phyloP scores from a whole-genome alignment of 495 filamentous ascomycete genomes.

The Eremomyces bilateralis region DNA sequence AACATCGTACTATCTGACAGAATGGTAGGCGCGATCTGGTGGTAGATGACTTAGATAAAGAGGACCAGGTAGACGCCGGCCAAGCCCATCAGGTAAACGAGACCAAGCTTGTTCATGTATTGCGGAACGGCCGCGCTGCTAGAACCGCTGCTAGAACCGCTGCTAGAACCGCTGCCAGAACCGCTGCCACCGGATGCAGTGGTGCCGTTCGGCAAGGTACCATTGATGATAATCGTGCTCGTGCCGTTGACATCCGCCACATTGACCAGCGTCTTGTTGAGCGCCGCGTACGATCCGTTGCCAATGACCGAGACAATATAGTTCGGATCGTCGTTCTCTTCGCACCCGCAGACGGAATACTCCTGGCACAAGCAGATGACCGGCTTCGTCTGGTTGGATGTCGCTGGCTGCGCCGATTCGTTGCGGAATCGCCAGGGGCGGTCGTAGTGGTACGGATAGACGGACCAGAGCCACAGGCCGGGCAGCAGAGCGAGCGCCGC shows the following conservation, averaged over 20 bases:
- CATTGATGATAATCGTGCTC: conserved; percentile 57
- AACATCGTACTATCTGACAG: too few species aligned
- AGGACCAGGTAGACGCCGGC: too few species aligned
- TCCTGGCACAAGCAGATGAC: conserved; percentile 55
- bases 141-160: too few species aligned
- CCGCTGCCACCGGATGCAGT: conserved; percentile 37
- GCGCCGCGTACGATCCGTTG: conserved; percentile 32
- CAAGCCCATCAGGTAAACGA: too few species aligned
- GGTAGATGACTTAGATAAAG: too few species aligned
- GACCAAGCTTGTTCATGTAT: too few species aligned
- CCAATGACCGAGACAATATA: conserved; percentile 42
- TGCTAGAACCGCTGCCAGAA: too few species aligned
- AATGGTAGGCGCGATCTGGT: too few species aligned
- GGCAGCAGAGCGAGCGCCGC: conserved; percentile 36
- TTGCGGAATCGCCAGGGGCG: conserved; percentile 45
- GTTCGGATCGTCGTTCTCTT: conserved; percentile 40
- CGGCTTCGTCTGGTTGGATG: conserved; percentile 43
- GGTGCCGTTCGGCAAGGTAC: conserved; percentile 69
- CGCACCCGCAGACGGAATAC: conserved; percentile 59
- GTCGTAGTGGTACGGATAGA: conserved; percentile 46
- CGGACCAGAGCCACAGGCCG: conserved; percentile 40
- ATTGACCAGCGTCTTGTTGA: conserved; percentile 40
- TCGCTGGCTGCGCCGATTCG: conserved; percentile 12
- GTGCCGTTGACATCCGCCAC: conserved; percentile 55
- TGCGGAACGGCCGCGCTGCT: too few species aligned